Percentiles rank a stretch among this genome's conserved stretches.
These are phyloP conservation scores for Piloderma croceum DNA, from an alignment of 768 basidiomycete genomes.

Conservation along the genomic window DNA sequence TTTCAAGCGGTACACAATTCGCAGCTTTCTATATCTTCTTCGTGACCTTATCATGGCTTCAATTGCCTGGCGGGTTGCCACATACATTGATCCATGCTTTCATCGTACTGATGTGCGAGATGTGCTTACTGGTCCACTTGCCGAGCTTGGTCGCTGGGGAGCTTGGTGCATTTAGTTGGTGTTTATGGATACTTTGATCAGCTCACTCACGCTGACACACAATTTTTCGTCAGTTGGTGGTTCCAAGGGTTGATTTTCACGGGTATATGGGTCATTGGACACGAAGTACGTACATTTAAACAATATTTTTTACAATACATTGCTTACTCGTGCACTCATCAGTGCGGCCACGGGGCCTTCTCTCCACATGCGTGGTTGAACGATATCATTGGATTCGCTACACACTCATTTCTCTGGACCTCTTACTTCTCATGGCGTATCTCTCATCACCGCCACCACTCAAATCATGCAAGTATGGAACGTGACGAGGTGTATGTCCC, in stretches of 20 bases:
- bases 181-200: too few species aligned
- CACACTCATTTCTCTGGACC: conserved; percentile 15
- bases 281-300: conserved; percentile 10
- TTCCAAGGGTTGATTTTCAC: conserved; percentile 16
- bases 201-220: too few species aligned
- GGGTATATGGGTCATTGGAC: conserved; percentile 16
- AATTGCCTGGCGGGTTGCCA: conserved; percentile 37
- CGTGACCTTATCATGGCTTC: conserved; percentile 43
- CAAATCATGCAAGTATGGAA: conserved; percentile 22
- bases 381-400: conserved; percentile 15
- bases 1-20: conserved; percentile 38
- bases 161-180: too few species aligned
- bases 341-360: conserved; percentile 24
- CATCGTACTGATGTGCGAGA: too few species aligned
- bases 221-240: too few species aligned
- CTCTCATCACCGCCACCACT: conserved; percentile 24
- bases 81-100: too few species aligned
- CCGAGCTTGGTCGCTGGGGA: too few species aligned
- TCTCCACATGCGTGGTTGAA: conserved; percentile 12
- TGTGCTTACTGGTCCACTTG: too few species aligned
- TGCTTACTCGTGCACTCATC: too few species aligned
- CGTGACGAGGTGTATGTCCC: conserved; percentile 33
- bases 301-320: too few species aligned
- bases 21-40: conserved; percentile 36
- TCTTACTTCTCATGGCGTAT: conserved; percentile 22